Conservation (phyloP, 495 filamentous ascomycete genomes). For the Terfezia claveryi region DNA sequence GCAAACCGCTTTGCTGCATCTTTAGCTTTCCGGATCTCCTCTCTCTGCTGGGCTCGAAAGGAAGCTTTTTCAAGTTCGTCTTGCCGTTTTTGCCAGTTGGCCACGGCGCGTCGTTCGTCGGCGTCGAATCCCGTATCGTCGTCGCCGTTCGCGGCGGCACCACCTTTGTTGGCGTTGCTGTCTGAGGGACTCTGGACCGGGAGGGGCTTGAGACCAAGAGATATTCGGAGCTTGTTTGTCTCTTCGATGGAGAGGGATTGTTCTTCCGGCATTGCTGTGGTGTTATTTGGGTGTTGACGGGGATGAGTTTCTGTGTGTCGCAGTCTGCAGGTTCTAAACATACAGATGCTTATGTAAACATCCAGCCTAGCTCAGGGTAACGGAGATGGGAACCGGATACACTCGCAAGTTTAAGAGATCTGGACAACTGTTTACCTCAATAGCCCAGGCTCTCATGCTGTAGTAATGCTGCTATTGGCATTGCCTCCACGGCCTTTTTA, state of each 20-base stretch:
- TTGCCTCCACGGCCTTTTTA: no score
- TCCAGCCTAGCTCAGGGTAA: no score
- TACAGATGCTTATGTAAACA: no score
- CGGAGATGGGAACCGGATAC: no score
- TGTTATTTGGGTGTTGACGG: neutral
- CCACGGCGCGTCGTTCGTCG: constrained; percentile 22
- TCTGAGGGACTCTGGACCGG: constrained; percentile 42
- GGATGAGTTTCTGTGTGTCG: neutral
- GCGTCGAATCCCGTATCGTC: constrained; percentile 39
- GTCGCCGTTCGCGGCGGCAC: constrained; percentile 53
- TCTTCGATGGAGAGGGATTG: constrained; percentile 60
- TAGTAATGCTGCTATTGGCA: no score
- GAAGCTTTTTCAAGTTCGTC: constrained; percentile 26
- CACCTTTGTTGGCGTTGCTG: constrained; percentile 41
- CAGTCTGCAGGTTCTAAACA: no score
- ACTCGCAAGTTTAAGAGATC: no score
- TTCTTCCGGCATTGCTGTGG: constrained; percentile 42
- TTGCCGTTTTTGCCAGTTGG: constrained; percentile 45
- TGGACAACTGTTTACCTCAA: no score
- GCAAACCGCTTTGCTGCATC: constrained; percentile 55
- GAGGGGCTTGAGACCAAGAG: constrained; percentile 75
- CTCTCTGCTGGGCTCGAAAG: constrained; percentile 54
- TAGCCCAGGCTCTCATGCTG: no score
- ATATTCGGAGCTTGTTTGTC: constrained; percentile 76
- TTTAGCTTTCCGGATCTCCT: constrained; percentile 70